phyloP scores from a whole-genome alignment of 345 rosid species.

The Dimocarpus longan region DNA sequence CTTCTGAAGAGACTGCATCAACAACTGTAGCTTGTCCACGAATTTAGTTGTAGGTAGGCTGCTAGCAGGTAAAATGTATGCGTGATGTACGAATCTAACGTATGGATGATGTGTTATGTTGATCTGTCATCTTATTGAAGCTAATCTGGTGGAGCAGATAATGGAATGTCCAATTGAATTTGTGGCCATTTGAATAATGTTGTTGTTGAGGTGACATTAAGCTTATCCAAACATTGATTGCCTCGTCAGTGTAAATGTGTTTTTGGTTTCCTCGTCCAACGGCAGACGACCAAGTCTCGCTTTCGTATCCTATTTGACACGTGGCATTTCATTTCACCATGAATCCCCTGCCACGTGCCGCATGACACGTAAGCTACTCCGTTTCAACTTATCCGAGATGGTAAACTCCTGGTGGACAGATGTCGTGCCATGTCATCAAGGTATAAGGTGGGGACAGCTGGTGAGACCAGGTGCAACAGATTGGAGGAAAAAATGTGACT shows the following conservation, averaged over 20 bases:
- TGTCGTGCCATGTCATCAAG: conserved; percentile 31
- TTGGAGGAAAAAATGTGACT: conserved; percentile 3
- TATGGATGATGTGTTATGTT: too few relatives aligned
- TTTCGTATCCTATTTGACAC: conserved; percentile 13
- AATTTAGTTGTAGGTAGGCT: too few relatives aligned
- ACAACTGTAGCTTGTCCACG: too few relatives aligned
- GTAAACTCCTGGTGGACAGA: conserved; percentile 32
- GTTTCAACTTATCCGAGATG: conserved; percentile 38
- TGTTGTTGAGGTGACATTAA: conserved; percentile 27
- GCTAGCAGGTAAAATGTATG: too few relatives aligned
- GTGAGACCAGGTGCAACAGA: not conserved
- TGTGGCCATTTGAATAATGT: not conserved
- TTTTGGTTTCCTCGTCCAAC: conserved; percentile 44
- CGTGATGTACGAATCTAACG: too few relatives aligned
- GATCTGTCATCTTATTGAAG: too few relatives aligned
- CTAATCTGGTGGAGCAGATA: too few relatives aligned
- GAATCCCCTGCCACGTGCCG: conserved; percentile 27
- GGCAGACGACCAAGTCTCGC: conserved; percentile 10
- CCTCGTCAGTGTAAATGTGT: not conserved
- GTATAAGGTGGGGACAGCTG: conserved; percentile 16
- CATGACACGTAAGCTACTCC: conserved; percentile 39
- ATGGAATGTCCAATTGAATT: not conserved
- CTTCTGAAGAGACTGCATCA: too few relatives aligned
- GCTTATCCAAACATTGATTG: conserved; percentile 37
- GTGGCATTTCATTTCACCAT: conserved; percentile 29